Percentiles rank a stretch among this genome's conserved stretches.
Evolutionary conservation across 768 basidiomycete species (phyloP).

Genomic region (Lentinula guzmanii): DNA sequence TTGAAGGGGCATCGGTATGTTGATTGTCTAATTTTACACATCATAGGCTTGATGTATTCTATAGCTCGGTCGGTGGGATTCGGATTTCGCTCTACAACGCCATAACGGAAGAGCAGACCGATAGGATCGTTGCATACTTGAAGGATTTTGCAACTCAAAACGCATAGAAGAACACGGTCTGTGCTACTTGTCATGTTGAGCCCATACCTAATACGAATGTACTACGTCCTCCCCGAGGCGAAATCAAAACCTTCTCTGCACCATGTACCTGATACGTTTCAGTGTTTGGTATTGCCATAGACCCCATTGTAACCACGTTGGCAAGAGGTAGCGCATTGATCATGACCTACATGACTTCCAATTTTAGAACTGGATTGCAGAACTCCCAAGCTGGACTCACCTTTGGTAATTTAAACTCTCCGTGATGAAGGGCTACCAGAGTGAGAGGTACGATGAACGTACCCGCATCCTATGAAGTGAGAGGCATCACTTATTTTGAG

Average conservation of each 20-base stretch:
- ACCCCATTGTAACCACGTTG: conserved; percentile 50
- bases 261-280: conserved; percentile 86
- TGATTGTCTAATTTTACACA: background rate
- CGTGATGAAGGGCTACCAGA: conserved; percentile 83
- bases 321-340: conserved; percentile 55
- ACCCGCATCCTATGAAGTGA: conserved; percentile 47
- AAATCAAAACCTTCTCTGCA: conserved; percentile 72
- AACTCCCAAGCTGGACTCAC: background rate
- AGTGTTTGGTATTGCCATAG: conserved; percentile 51
- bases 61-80: conserved; percentile 58
- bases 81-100: conserved; percentile 90
- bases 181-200: conserved; percentile 12
- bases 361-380: background rate
- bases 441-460: conserved; percentile 60
- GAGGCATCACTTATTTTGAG: background rate
- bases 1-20: conserved; percentile 90
- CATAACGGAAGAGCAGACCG: conserved; percentile 68
- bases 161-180: background rate
- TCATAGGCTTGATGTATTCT: background rate
- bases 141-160: conserved; percentile 36
- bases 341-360: conserved; percentile 26
- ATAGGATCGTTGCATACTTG: conserved; percentile 55
- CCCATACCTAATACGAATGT: conserved; percentile 82
- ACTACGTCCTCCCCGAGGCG: conserved; percentile 77
- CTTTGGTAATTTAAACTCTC: conserved; percentile 72